Percentiles rank a stretch among this genome's conserved stretches.
phyloP scores from a whole-genome alignment of 805 yeast genomes.

The Teunomyces atbi region DNA sequence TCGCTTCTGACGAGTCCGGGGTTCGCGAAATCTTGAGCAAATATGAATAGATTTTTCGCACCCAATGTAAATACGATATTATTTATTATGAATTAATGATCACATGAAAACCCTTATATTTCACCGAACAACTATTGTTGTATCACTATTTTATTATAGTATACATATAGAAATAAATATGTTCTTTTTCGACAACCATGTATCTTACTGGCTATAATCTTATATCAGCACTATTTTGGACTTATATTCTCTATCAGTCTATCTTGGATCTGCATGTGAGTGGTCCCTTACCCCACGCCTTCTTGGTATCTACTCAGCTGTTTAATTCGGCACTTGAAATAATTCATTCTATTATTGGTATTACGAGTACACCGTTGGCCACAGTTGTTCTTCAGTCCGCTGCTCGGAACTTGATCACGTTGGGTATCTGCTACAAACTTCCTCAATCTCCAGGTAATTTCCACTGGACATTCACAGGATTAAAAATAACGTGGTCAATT shows the following conservation, averaged over 20 bases:
- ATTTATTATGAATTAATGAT: conserved; percentile 2
- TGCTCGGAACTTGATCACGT: neutral
- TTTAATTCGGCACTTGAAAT: neutral
- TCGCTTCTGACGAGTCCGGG: conserved; percentile 37
- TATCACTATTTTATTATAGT: neutral
- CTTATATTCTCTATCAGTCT: neutral
- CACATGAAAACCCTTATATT: neutral
- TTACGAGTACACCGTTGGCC: neutral
- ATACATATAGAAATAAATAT: too few relatives aligned
- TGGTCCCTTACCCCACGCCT: neutral
- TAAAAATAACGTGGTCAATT: neutral
- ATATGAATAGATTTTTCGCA: conserved; percentile 15
- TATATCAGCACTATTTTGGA: neutral
- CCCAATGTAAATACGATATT: neutral
- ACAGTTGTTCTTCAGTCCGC: neutral
- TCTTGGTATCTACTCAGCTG: neutral
- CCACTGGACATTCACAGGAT: neutral
- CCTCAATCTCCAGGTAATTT: neutral
- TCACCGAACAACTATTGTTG: too few relatives aligned
- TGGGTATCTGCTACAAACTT: neutral
- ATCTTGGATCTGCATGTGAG: neutral
- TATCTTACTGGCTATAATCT: neutral
- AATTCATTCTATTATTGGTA: neutral
- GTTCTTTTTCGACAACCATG: neutral
- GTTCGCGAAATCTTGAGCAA: conserved; percentile 29